Evolutionary conservation across 2,329 filamentous ascomycete species (phyloP), one percentile per base, ranked within the genome.

Genomic region (Penicillium sp.): DNA sequence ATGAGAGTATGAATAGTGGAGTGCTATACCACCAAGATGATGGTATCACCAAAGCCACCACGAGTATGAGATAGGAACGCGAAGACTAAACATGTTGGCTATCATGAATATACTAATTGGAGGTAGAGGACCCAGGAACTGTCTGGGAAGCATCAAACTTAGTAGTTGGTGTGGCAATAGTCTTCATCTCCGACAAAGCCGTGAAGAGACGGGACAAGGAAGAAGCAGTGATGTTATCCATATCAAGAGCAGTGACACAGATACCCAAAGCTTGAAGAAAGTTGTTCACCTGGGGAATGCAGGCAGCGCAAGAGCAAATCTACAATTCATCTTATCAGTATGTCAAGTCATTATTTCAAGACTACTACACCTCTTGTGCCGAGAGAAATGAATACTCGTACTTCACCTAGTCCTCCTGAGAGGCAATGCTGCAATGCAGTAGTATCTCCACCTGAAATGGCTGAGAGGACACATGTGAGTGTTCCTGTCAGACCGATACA

Each of bases 291-390:
- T 14, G 8, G 1, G 65, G 59, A 16, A 64, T 29, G 39, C 65
- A 67, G 22, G 61, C 64, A 6, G 58, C 59, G 35, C 64, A 67
- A 11, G 61, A 53, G 22, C 65, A 67, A 7, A 67, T 59, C 65
- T 67, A 31, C 21, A 37, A 19, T 26, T 24, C 10, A 26, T 1
- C 10, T 44, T 13, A 47, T 33, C 27, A 45, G 29, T 37, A 46
- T 16, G 5, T 19, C 7, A 13, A 10, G 11, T 41, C 31, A 4
- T 10, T 10, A 19, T 39, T 1, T 21, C 11, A 10, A 33, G 29
- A 13, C 39, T 8, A 22, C 1, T 39, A 5, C 35, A 39, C n/a
- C 35, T 19, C 3, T 4, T 0, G 3, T 19, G n/a, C 8, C 10
- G 8, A 21, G 27, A 44, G 33, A n/a, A 16, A 24, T 6, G 6